Evolutionary conservation across 192 early-diverging fungal genomes (phyloP).

Genomic region (Neocallimastix lanati): DNA sequence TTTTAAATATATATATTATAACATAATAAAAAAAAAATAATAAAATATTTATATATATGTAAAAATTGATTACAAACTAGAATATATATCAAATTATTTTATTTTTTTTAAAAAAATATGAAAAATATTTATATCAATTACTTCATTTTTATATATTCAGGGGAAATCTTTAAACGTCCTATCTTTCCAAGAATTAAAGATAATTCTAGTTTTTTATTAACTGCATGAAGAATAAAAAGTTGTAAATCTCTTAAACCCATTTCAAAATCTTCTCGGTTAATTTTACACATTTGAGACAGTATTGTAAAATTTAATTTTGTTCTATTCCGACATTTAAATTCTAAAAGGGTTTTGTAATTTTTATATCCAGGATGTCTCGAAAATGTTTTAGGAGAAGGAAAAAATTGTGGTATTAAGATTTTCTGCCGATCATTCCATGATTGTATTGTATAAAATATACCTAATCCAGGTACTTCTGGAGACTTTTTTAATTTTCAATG

Average conservation of each 20-base stretch:
- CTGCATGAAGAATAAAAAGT: neutral
- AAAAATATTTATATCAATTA: neutral
- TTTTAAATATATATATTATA: too few species aligned
- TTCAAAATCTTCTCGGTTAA: neutral
- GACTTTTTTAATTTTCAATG: too few species aligned
- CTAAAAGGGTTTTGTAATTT: neutral
- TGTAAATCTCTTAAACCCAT: neutral
- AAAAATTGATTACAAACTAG: too few species aligned
- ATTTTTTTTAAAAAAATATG: too few species aligned
- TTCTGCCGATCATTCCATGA: neutral
- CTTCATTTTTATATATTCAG: neutral
- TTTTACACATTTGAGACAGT: neutral
- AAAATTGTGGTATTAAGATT: neutral
- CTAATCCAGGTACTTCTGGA: neutral
- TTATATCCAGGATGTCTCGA: neutral
- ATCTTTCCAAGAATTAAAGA: neutral
- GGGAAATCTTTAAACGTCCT: neutral
- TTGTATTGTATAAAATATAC: neutral
- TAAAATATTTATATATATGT: too few species aligned
- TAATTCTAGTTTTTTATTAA: neutral
- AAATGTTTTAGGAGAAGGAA: neutral
- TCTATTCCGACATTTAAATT: neutral
- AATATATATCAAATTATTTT: too few species aligned
- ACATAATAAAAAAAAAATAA: too few species aligned
- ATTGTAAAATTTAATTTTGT: neutral